phyloP scores from a whole-genome alignment of 768 basidiomycete species.

The Vararia minispora region DNA sequence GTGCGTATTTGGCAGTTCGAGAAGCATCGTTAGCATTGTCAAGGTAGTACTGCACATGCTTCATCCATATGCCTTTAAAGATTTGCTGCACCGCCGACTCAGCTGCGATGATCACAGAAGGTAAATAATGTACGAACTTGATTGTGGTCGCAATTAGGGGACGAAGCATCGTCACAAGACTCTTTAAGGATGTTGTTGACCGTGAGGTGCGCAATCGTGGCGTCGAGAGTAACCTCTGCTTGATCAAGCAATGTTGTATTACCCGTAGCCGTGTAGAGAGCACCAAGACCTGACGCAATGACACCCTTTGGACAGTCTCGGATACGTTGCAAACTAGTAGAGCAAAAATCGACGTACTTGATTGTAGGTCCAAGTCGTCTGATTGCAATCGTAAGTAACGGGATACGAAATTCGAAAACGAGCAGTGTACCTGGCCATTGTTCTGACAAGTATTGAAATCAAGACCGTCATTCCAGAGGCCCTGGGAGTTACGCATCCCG shows the following conservation, averaged over 20 bases:
- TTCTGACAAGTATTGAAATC: constrained; percentile 25
- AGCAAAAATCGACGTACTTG: constrained; percentile 24
- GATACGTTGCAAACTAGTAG: neutral
- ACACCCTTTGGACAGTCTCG: constrained; percentile 29
- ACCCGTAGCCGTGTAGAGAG: constrained; percentile 30
- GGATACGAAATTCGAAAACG: neutral
- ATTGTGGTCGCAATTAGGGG: constrained; percentile 27
- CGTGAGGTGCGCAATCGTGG: constrained; percentile 32
- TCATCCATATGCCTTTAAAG: constrained; percentile 37
- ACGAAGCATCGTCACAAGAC: constrained; percentile 36
- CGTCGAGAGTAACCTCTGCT: constrained; percentile 43
- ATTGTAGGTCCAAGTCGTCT: constrained; percentile 54
- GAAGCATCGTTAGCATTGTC: constrained; percentile 31
- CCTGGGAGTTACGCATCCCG: constrained; percentile 34
- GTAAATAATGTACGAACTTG: neutral
- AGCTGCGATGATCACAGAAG: neutral
- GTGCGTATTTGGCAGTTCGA: constrained; percentile 31
- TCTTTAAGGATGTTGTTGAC: constrained; percentile 33
- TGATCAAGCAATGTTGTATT: constrained; percentile 29
- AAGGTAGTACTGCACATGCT: constrained; percentile 39
- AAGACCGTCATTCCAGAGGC: constrained; percentile 36
- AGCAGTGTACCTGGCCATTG: constrained; percentile 26
- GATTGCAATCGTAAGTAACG: constrained; percentile 1
- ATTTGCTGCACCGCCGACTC: constrained; percentile 12
- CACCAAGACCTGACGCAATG: constrained; percentile 40